Conservation (phyloP, 2,329 filamentous ascomycete species). For the Ophidiomyces ophidiicola region DNA sequence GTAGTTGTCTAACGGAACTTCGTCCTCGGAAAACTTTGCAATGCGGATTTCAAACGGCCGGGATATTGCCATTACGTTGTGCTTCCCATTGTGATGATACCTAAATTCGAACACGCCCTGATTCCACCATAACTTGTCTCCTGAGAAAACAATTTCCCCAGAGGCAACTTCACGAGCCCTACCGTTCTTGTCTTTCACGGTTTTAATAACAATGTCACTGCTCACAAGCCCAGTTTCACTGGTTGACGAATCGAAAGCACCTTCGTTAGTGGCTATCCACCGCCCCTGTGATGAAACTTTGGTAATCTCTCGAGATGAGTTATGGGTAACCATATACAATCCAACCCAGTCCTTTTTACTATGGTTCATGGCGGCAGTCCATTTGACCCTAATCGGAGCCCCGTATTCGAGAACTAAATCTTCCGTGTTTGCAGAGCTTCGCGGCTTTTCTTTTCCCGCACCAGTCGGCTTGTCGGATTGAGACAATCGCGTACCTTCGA, state of each 20-base stretch:
- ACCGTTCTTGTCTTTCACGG: conserved; percentile 33
- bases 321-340: conserved; percentile 91
- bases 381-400: conserved; percentile 74
- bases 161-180: conserved; percentile 49
- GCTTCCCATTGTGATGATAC: conserved; percentile 85
- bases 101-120: conserved; percentile 93
- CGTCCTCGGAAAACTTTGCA: conserved; percentile 64
- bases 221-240: conserved; percentile 65
- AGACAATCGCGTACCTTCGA: conserved; percentile 51
- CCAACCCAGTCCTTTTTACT: conserved; percentile 91
- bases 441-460: conserved; percentile 53
- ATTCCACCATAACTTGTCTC: conserved; percentile 95
- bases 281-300: conserved; percentile 74
- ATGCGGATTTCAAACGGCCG: conserved; percentile 86
- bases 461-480: conserved; percentile 60
- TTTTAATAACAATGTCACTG: conserved; percentile 49
- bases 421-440: conserved; percentile 46
- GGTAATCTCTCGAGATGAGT: conserved; percentile 71
- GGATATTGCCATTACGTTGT: conserved; percentile 89
- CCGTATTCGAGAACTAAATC: conserved; percentile 79
- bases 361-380: conserved; percentile 80
- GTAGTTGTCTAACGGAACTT: conserved; percentile 47
- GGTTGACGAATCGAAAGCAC: conserved; percentile 61
- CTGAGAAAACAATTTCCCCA: conserved; percentile 76
- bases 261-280: conserved; percentile 71